Percentiles rank a stretch among this genome's conserved stretches.
These are phyloP conservation scores for Manihot esculenta DNA, from an alignment of 441 rosid species.

Conservation along the genomic window DNA sequence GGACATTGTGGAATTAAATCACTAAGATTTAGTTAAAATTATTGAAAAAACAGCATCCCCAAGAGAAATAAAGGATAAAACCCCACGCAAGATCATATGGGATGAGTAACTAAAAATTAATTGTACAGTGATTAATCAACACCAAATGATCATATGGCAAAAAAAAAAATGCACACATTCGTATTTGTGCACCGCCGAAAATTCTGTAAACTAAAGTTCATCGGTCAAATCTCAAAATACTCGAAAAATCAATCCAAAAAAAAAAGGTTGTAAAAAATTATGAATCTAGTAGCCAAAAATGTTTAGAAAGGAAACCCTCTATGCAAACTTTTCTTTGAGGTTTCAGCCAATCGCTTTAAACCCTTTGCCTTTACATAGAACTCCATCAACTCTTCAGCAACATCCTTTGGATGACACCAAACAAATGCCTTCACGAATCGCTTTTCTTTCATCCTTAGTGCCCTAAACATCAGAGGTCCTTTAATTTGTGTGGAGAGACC, in stretches of 20 bases:
- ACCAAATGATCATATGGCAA: too few species aligned
- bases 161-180: too few species aligned
- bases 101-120: too few species aligned
- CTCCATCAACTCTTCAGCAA: constrained; percentile 44
- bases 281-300: constrained; percentile 1
- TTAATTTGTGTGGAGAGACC: constrained; percentile 48
- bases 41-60: too few species aligned
- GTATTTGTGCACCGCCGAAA: too few species aligned
- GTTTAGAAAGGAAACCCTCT: constrained; percentile 68
- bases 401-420: constrained; percentile 18
- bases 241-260: background rate
- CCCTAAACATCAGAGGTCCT: constrained; percentile 40
- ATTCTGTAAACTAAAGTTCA: too few species aligned
- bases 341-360: constrained; percentile 57
- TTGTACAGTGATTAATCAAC: too few species aligned
- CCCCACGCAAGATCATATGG: too few species aligned
- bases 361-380: constrained; percentile 44
- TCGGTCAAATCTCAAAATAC: too few species aligned
- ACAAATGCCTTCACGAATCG: constrained; percentile 10
- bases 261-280: background rate
- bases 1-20: too few species aligned
- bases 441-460: constrained; percentile 62
- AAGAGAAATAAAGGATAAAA: too few species aligned
- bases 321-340: constrained; percentile 45
- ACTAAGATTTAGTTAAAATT: too few species aligned